Evolutionary conservation across 1,284 basidiomycete genomes (phyloP).

Genomic region (Papiliotrema fonsecae): DNA sequence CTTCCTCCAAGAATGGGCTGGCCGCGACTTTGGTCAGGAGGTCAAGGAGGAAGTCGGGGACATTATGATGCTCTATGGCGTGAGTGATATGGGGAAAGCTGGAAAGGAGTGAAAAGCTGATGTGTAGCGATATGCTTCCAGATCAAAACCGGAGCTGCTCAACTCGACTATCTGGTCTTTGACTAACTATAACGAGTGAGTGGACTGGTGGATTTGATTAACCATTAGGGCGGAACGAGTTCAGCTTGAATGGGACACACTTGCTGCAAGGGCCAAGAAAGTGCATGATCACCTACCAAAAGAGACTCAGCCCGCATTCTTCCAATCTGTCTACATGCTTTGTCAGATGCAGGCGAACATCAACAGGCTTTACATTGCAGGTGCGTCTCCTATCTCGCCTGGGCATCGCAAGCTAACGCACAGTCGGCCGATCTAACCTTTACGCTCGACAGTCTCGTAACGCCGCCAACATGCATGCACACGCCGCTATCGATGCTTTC

Average conservation of each 20-base stretch:
- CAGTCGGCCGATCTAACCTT: constrained; percentile 54
- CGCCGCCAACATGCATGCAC: constrained; percentile 59
- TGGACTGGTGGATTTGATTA: constrained; percentile 12
- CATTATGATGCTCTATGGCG: constrained; percentile 22
- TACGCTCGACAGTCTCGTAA: constrained; percentile 61
- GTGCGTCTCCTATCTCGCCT: constrained; percentile 59
- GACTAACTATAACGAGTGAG: constrained; percentile 64
- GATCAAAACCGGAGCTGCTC: constrained; percentile 60
- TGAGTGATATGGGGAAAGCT: constrained; percentile 11
- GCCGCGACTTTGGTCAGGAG: constrained; percentile 23
- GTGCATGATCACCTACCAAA: constrained; percentile 57
- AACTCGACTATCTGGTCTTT: constrained; percentile 62
- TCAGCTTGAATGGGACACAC: constrained; percentile 50
- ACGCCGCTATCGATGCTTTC: constrained; percentile 53
- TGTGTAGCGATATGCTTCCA: constrained; percentile 14
- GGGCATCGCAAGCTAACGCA: constrained; percentile 32
- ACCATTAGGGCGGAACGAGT: constrained; percentile 56
- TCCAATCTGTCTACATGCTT: constrained; percentile 64
- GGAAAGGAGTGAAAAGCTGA: no score
- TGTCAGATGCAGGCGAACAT: constrained; percentile 52
- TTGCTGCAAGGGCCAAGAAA: constrained; percentile 54
- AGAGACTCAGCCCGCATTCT: constrained; percentile 56
- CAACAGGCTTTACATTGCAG: constrained; percentile 58
- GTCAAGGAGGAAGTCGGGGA: constrained; percentile 20
- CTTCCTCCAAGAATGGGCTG: constrained; percentile 24